Base-by-base conservation (phyloP, 1,284 basidiomycete species). In the Ganoderma resinaceum region DNA sequence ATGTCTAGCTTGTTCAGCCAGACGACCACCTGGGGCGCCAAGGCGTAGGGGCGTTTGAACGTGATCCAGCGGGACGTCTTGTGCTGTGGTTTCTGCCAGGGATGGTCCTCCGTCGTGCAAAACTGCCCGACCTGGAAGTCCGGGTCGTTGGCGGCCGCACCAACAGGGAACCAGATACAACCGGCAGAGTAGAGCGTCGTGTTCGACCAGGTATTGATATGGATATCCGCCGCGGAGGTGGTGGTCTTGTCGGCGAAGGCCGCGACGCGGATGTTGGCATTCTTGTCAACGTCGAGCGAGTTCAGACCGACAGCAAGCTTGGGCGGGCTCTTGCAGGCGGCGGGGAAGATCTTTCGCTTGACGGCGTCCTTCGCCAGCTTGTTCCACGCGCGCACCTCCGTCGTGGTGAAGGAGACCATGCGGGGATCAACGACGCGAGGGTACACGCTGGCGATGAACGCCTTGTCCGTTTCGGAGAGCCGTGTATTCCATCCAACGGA, bases 71-170 rank as follows among this genome's bases (percentile, higher is more conserved):
- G 46, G n/a, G 46, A 40, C 8, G 38, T 63, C n/a, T 62, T 29
- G 14, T 20, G 37, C 37, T 58, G 49, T 2, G 57, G 26, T 5
- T 26, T 16, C 31, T 23, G 26, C 26, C 23, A 53, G 7, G 18
- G 38, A 18, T 38, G 61, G 55, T 62, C 31, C 35, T 66, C 52
- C 33, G 4, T n/a, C 29, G 63, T 55, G 26, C 9, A 38, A 59
- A 60, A 65, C 35, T 31, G 33, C 16, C 68, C 68, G 33, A 37
- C 59, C 42, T 69, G 64, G 38, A 69, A 35, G 68, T 68, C 67
- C 16, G 26, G 35, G 67, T 68, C 63, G 63, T 55, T 26, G 18
- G 59, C 23, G 23, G 46, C 23, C 18, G 40, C 40, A 5, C 40
- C 40, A 52, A 26, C 23, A 12, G 46, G 46, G 46, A 52, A 52